Base-by-base conservation (phyloP, 2,329 filamentous ascomycete species). In the Fusarium albosuccineum region DNA sequence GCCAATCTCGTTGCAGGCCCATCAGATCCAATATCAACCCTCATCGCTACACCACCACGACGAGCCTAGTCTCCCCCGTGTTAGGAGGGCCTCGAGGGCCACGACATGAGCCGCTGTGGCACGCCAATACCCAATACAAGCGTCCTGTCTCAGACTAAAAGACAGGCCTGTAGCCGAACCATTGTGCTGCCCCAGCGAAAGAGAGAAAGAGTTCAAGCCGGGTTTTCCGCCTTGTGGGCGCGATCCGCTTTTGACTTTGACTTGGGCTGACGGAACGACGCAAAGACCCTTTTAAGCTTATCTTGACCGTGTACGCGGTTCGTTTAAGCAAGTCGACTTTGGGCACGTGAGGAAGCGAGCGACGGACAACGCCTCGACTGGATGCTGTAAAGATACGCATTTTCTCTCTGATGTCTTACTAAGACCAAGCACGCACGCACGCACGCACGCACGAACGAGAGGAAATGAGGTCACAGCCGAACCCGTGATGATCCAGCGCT, bases 281-380 rank as follows among this genome's bases (percentile, higher is more conserved):
- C 42, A 44, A 66, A 49, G 45, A 46, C 49, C 26, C 53, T 70
- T 22, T 73, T 73, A 73, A 73, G 68, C 71, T 73, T 73, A 73
- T 73, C 68, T 73, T 51, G 64, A 61, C 66, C 40, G 52, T 60
- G 60, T 68, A 57, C 57, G 44, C 54, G 39, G 42, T 56, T 22
- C 46, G 37, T 56, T 58, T 55, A 53, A 41, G 41, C 14, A 42
- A 40, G 10, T 22, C 22, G 5, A 22, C 22, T 22, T 22, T 22
- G 3, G 36, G 54, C 46, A 59, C 34, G 62, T 60, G 52, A 60
- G 30, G 37, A 61, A 58, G 41, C 67, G 48, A 57, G 41, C 33
- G 22, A 45, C 30, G 57, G 57, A 13, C 30, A 65, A 44, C 46
- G 27, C 49, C 22, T 48, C 44, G 10, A 27, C 33, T 55, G 13